Percentiles rank a stretch among this genome's conserved stretches.
Conservation (phyloP, 768 basidiomycete genomes). For the Podaxis sp. region DNA sequence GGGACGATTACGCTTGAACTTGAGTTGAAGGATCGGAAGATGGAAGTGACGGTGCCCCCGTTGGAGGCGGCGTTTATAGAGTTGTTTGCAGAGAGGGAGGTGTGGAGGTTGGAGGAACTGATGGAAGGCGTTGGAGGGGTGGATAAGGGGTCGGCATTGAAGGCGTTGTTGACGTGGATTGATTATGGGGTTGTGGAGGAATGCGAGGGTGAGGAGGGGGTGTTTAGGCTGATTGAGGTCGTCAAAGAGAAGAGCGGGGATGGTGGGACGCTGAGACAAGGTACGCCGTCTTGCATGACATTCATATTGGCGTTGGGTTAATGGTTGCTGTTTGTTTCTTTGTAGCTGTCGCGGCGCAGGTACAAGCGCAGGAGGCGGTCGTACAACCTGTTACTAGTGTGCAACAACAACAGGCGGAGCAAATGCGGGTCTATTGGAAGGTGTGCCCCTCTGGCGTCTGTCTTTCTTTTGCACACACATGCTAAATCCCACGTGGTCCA, state of each 20-base stretch:
- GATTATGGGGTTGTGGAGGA: slow-evolving; percentile 81
- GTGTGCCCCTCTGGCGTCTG: slow-evolving; percentile 27
- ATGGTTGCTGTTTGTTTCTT: neutral
- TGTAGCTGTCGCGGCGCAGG: slow-evolving; percentile 18
- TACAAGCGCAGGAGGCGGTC: slow-evolving; percentile 22
- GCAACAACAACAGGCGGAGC: slow-evolving; percentile 79
- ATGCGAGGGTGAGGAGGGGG: slow-evolving; percentile 53
- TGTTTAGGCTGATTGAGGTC: slow-evolving; percentile 66
- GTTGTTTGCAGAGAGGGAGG: slow-evolving; percentile 54
- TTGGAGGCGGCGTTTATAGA: slow-evolving; percentile 92
- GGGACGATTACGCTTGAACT: slow-evolving; percentile 83
- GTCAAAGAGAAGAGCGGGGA: slow-evolving; percentile 45
- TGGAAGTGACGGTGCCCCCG: slow-evolving; percentile 78
- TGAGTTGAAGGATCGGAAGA: slow-evolving; percentile 75
- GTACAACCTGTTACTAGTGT: slow-evolving; percentile 49
- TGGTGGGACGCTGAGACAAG: slow-evolving; percentile 2
- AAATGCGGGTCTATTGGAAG: slow-evolving; percentile 91
- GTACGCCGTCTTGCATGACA: neutral
- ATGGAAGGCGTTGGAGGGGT: slow-evolving; percentile 61
- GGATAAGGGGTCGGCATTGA: slow-evolving; percentile 63
- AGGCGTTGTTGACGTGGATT: slow-evolving; percentile 81
- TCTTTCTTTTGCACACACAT: neutral
- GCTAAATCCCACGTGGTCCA: slow-evolving; percentile 13
- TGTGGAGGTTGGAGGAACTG: slow-evolving; percentile 74
- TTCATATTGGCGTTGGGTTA: neutral